phyloP scores from a whole-genome alignment of 768 basidiomycete species.

The Gyrodon lividus region DNA sequence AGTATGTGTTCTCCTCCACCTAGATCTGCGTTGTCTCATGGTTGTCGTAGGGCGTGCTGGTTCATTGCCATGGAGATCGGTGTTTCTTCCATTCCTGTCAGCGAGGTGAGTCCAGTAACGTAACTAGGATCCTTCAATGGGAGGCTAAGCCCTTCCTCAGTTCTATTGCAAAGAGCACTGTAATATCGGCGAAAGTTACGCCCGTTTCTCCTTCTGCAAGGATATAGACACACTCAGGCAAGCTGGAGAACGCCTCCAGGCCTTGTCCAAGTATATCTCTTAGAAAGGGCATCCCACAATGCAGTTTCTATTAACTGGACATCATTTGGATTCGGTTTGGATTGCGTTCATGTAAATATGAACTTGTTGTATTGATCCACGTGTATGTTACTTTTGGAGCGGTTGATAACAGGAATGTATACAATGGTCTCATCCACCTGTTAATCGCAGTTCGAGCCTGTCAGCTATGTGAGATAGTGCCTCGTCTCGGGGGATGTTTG shows the following conservation, averaged over 20 bases:
- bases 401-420: not conserved
- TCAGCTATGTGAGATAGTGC: slow-evolving; percentile 74
- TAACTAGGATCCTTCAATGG: not conserved
- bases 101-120: slow-evolving; percentile 64
- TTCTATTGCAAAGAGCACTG: slow-evolving; percentile 92
- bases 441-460: slow-evolving; percentile 26
- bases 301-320: not conserved
- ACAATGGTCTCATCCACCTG: not conserved
- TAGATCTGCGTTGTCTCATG: slow-evolving; percentile 11
- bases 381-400: not conserved
- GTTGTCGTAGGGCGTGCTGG: slow-evolving; percentile 75
- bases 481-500: slow-evolving; percentile 43
- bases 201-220: slow-evolving; percentile 95
- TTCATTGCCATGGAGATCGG: slow-evolving; percentile 89
- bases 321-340: too few species aligned
- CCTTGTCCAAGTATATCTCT: slow-evolving; percentile 63
- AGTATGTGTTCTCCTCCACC: slow-evolving; percentile 38
- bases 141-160: slow-evolving; percentile 38
- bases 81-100: slow-evolving; percentile 92
- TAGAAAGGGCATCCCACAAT: slow-evolving; percentile 8
- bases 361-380: not conserved
- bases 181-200: slow-evolving; percentile 81
- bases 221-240: slow-evolving; percentile 78
- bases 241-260: slow-evolving; percentile 82
- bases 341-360: not conserved